phyloP scores from a whole-genome alignment of 768 basidiomycete species.

The Pisolithus albus region DNA sequence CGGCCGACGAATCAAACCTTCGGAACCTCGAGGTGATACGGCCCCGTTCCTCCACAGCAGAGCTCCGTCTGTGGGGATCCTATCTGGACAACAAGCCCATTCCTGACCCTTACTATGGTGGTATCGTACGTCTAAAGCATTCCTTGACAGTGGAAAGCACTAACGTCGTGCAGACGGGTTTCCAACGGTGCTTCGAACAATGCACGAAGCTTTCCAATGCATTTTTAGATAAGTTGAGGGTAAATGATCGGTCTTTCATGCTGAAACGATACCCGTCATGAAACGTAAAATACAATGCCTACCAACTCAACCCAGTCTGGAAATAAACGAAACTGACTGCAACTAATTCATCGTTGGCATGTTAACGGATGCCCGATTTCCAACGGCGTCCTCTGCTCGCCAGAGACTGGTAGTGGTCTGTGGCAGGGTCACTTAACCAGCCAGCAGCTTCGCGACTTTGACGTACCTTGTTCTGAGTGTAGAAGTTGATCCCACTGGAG shows the following conservation, averaged over 20 bases:
- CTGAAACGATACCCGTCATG: not conserved
- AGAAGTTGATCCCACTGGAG: conserved; percentile 83
- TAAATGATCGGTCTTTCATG: conserved; percentile 13
- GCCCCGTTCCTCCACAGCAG: conserved; percentile 51
- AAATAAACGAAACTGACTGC: not conserved
- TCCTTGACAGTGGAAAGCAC: not conserved
- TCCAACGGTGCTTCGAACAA: conserved; percentile 73
- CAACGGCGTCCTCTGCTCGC: conserved; percentile 80
- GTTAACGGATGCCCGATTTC: conserved; percentile 71
- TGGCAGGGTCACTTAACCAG: conserved; percentile 4
- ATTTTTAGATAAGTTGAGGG: conserved; percentile 63
- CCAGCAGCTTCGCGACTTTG: not conserved
- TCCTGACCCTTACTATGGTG: conserved; percentile 81
- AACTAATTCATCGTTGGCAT: conserved; percentile 76
- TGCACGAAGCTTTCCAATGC: conserved; percentile 70
- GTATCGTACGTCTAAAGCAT: conserved; percentile 37
- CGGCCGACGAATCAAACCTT: conserved; percentile 75
- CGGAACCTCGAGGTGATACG: conserved; percentile 48
- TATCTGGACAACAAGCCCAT: conserved; percentile 67
- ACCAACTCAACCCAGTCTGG: not conserved
- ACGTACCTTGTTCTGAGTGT: conserved; percentile 85
- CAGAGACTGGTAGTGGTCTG: conserved; percentile 91
- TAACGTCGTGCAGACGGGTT: conserved; percentile 44
- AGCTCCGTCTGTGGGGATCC: conserved; percentile 74
- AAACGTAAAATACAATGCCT: not conserved